A percentile compares a stretch with the other conserved stretches of the same genome.
phyloP scores from a whole-genome alignment of 805 yeast genomes.

The Candida pini region DNA sequence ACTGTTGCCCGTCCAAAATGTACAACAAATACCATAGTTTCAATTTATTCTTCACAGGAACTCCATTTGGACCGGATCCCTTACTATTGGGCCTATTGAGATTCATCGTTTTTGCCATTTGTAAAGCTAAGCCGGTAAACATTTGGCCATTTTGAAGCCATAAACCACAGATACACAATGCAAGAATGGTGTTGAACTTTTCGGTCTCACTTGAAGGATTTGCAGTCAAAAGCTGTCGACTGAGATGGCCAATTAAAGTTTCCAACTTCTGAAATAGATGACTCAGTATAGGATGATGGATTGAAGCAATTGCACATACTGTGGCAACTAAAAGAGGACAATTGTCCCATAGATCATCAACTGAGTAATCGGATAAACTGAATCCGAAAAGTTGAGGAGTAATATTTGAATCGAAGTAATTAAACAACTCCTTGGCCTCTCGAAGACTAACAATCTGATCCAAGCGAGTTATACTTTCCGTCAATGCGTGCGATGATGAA shows the following conservation, averaged over 20 bases:
- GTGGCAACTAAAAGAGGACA: conserved; percentile 58
- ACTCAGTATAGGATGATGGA: conserved; percentile 44
- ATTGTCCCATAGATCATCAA: conserved; percentile 44
- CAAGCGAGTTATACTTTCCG: conserved; percentile 4
- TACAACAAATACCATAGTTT: conserved; percentile 64
- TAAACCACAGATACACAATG: conserved; percentile 59
- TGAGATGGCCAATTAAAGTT: conserved; percentile 23
- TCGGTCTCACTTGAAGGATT: conserved; percentile 39
- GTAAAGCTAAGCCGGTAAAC: conserved; percentile 65
- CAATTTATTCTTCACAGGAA: conserved; percentile 38
- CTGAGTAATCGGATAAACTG: conserved; percentile 43
- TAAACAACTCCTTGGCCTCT: conserved; percentile 42
- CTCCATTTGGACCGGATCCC: conserved; percentile 13
- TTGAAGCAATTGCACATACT: conserved; percentile 55
- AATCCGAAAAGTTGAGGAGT: conserved; percentile 66
- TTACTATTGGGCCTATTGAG: conserved; percentile 29
- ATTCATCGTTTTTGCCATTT: conserved; percentile 52
- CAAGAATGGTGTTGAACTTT: conserved; percentile 56
- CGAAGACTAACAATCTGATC: conserved; percentile 16
- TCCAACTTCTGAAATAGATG: conserved; percentile 23
- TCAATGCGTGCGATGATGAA: no score
- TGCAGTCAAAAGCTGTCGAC: conserved; percentile 27
- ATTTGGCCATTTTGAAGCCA: conserved; percentile 63
- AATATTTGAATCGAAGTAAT: conserved; percentile 47
- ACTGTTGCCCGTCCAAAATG: conserved; percentile 64